A percentile compares a stretch with the other conserved stretches of the same genome.
phyloP scores from a whole-genome alignment of 164 flowering plant species.

The Platanus orientalis region DNA sequence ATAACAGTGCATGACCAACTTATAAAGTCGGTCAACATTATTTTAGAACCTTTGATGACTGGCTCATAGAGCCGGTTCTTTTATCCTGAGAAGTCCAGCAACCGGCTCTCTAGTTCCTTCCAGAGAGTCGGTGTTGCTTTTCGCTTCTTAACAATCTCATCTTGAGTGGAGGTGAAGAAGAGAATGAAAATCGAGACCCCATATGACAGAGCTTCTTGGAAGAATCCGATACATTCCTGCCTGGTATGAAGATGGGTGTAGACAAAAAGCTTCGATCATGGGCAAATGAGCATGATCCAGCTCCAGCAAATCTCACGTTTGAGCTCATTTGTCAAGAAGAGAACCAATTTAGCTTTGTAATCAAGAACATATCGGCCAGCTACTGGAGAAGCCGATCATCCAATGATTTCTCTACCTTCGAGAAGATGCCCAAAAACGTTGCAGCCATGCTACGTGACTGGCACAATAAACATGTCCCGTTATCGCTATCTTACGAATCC shows the following conservation, averaged over 20 bases:
- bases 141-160: too few species aligned
- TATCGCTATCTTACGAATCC: not conserved
- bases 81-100: too few species aligned
- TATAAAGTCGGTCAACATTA: too few species aligned
- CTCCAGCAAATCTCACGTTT: not conserved
- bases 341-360: not conserved
- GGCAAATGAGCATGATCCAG: not conserved
- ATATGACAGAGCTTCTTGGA: conserved; percentile 8
- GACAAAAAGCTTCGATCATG: not conserved
- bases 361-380: not conserved
- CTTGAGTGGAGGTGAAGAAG: not conserved
- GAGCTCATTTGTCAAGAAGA: not conserved
- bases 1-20: too few species aligned
- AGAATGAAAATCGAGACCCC: not conserved
- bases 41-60: too few species aligned
- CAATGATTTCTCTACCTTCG: not conserved
- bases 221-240: conserved; percentile 7
- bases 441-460: not conserved
- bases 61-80: too few species aligned
- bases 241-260: conserved; percentile 5
- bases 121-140: too few species aligned
- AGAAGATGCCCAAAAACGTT: not conserved
- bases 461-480: too few species aligned
- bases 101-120: too few species aligned
- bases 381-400: not conserved